Conservation (phyloP, 1,139 yeast species). For the Magnusiomyces fungicola region DNA sequence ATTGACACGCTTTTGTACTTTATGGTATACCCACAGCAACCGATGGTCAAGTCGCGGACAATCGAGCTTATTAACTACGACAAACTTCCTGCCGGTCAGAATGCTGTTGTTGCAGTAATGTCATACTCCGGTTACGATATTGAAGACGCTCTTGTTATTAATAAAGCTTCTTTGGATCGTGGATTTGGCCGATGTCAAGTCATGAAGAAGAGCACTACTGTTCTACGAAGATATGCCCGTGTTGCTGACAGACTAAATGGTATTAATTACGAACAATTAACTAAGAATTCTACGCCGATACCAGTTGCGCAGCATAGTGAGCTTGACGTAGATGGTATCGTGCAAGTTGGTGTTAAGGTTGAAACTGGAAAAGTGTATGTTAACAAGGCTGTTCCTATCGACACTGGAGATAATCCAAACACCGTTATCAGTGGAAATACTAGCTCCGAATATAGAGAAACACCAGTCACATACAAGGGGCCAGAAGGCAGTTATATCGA, state of each 20-base stretch:
- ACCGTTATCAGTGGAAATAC: constrained; percentile 20
- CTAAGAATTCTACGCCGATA: constrained; percentile 28
- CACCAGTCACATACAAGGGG: constrained; percentile 86
- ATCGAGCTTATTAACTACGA: constrained; percentile 93
- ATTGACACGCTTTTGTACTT: constrained; percentile 88
- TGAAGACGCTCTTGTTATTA: constrained; percentile 94
- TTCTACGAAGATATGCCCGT: constrained; percentile 85
- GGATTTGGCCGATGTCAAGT: constrained; percentile 99
- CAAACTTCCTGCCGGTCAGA: constrained; percentile 97
- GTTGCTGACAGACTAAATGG: constrained; percentile 88
- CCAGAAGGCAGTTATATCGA: constrained; percentile 95
- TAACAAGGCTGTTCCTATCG: constrained; percentile 86
- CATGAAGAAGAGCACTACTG: constrained; percentile 85
- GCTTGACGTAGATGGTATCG: constrained; percentile 91
- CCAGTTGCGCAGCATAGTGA: constrained; percentile 83
- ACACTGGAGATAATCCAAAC: constrained; percentile 53
- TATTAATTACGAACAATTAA: constrained; percentile 70
- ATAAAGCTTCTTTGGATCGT: constrained; percentile 87
- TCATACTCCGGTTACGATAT: constrained; percentile 98
- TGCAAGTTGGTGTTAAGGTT: constrained; percentile 88
- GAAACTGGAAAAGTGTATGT: constrained; percentile 92
- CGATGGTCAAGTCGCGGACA: constrained; percentile 97
- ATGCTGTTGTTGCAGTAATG: constrained; percentile 98
- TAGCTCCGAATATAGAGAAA: constrained; percentile 63
- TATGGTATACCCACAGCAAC: constrained; percentile 98